Evolutionary conservation across 2,329 filamentous ascomycete genomes (phyloP), one percentile per base, ranked within the genome.

Genomic region (Nemania sp.): DNA sequence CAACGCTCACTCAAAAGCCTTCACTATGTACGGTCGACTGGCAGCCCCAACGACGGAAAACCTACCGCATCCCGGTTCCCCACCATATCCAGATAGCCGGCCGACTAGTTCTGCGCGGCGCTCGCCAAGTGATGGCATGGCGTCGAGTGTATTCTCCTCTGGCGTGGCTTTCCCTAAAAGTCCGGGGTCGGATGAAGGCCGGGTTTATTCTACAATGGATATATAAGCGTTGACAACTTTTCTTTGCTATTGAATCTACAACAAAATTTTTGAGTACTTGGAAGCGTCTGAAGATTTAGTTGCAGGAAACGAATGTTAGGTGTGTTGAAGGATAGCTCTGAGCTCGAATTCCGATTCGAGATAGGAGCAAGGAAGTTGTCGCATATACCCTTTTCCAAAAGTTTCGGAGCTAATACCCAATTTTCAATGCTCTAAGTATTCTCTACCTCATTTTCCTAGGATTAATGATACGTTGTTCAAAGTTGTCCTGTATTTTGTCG

Each of bases 1-100:
- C 68, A 90, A 90, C 68, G 80, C 82, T 1, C 79, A 83, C 59
- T 82, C 83, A 0, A 82, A 79, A 35, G 79, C 80, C 0, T 76
- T 89, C 43, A 78, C 79, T 32, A 86, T 89, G 78, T 82, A 88
- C 69, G 87, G 86, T 0, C 80, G 86, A 15, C 76, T 84, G 4
- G 78, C 79, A 7, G 75, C 75, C 24, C 82, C 81, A 5, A 79
- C 77, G 3, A 73, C 71, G 3, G 76, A 76, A 18, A 61, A 74
- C 27, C 63, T 77, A 22, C 71, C 75, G 18, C 62, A 10, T 2
- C 43, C 65, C 18, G 27, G 24, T 54, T 49, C 51, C 26, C 55
- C 67, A 1, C 75, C 73, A 10, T 74, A 75, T 58, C 74, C 73
- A 1, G 67, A 73, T 41, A 74, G 72, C 58, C 66, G 66, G 15